Evolutionary conservation across 1,139 yeast species (phyloP).

Genomic region (Sugiyamaella novakii): DNA sequence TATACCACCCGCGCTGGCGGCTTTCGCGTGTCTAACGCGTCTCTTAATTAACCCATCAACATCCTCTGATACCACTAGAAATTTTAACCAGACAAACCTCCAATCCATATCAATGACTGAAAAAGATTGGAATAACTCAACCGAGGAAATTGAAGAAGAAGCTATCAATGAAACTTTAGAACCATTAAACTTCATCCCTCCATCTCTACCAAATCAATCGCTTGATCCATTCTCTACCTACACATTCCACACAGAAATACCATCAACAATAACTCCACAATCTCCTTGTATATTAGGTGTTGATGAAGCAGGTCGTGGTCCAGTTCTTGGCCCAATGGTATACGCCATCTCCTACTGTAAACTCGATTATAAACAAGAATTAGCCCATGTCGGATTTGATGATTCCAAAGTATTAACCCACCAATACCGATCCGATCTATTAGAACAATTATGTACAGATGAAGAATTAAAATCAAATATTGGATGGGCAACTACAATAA

Average conservation of each 20-base stretch:
- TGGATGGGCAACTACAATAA: slow-evolving; percentile 86
- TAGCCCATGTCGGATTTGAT: slow-evolving; percentile 74
- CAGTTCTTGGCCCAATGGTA: slow-evolving; percentile 95
- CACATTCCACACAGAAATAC: slow-evolving; percentile 45
- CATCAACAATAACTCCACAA: slow-evolving; percentile 32
- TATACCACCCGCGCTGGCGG: too few species aligned
- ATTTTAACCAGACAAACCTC: too few species aligned
- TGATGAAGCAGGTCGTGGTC: slow-evolving; percentile 98
- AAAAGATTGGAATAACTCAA: too few species aligned
- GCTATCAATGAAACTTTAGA: neutral
- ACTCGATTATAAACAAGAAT: slow-evolving; percentile 55
- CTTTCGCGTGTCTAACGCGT: too few species aligned
- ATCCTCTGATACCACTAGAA: too few species aligned
- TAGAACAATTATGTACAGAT: slow-evolving; percentile 57
- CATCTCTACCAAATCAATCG: slow-evolving; percentile 33
- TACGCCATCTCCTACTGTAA: slow-evolving; percentile 84
- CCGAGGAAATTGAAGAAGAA: slow-evolving; percentile 14
- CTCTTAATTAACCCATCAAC: too few species aligned
- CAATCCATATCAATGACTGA: too few species aligned
- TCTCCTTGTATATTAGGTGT: slow-evolving; percentile 70
- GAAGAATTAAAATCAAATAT: slow-evolving; percentile 55
- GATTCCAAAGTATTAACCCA: slow-evolving; percentile 90
- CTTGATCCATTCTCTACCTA: slow-evolving; percentile 33
- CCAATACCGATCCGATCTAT: slow-evolving; percentile 61
- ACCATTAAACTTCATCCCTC: slow-evolving; percentile 31